phyloP scores from a whole-genome alignment of 108 stramenopile genomes.

The Cyclotella cryptica region DNA sequence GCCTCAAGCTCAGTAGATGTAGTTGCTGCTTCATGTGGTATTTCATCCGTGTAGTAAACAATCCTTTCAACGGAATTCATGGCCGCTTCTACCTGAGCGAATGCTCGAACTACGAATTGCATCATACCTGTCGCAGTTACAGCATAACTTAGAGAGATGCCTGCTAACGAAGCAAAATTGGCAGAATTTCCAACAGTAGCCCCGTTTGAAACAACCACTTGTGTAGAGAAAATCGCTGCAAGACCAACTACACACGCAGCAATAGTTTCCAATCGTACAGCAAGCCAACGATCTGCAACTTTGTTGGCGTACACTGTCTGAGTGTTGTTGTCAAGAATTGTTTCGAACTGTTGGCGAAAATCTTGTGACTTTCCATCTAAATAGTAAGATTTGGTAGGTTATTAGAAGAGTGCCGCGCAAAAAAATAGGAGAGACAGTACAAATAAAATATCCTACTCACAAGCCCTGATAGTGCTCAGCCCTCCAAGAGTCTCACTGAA shows the following conservation, averaged over 20 bases:
- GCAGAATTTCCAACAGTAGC: conserved; percentile 38
- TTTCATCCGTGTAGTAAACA: conserved; percentile 74
- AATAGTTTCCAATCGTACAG: conserved; percentile 76
- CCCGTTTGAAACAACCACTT: conserved; percentile 59
- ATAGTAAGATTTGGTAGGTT: background rate
- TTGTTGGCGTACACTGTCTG: conserved; percentile 71
- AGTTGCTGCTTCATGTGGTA: conserved; percentile 76
- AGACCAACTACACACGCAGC: conserved; percentile 68
- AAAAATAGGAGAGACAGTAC: background rate
- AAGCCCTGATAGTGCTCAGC: conserved; percentile 91
- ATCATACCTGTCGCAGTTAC: conserved; percentile 82
- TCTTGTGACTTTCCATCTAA: conserved; percentile 46
- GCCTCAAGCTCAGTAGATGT: conserved; percentile 62
- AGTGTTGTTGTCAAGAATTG: conserved; percentile 68
- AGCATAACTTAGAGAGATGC: conserved; percentile 87
- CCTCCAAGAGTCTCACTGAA: conserved; percentile 96
- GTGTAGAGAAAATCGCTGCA: conserved; percentile 69
- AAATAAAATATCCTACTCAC: background rate
- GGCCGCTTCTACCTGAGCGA: conserved; percentile 87
- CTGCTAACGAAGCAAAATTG: conserved; percentile 74
- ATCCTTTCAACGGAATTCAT: conserved; percentile 93
- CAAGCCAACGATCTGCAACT: conserved; percentile 79
- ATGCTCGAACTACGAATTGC: conserved; percentile 84
- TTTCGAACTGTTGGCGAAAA: conserved; percentile 68
- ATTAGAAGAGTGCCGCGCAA: background rate